phyloP scores from a whole-genome alignment of 805 yeast species.

The Kregervanrija pseudodelftensis region DNA sequence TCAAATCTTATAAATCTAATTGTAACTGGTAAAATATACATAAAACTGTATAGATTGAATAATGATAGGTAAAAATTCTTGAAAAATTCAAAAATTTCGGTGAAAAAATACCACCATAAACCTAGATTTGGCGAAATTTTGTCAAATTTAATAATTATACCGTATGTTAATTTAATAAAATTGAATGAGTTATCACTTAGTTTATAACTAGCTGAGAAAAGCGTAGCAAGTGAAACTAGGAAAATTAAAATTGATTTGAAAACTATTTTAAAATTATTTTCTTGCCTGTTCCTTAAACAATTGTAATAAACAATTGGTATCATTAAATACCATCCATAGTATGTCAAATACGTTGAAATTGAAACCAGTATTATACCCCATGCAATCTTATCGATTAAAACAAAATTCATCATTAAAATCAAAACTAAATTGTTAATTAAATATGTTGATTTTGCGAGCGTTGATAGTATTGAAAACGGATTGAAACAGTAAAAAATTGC shows the following conservation, averaged over 20 bases:
- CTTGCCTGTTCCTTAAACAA: conserved; percentile 4
- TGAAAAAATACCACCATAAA: conserved; percentile 97
- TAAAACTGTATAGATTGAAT: conserved; percentile 66
- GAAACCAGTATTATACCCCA: conserved; percentile 49
- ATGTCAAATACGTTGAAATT: conserved; percentile 55
- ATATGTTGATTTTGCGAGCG: conserved; percentile 61
- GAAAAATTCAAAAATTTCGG: conserved; percentile 90
- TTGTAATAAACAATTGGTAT: conserved; percentile 44
- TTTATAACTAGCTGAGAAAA: conserved; percentile 33
- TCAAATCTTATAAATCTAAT: conserved; percentile 42
- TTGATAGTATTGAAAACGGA: conserved; percentile 68
- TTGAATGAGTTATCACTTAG: conserved; percentile 32
- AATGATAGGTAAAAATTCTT: conserved; percentile 74
- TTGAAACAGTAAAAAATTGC: conserved; percentile 62
- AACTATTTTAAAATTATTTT: background rate
- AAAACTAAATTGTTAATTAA: conserved; percentile 55
- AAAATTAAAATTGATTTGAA: conserved; percentile 26
- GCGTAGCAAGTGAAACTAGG: conserved; percentile 16
- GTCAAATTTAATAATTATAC: conserved; percentile 48
- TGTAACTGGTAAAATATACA: conserved; percentile 69
- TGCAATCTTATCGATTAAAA: conserved; percentile 32
- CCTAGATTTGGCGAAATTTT: conserved; percentile 89
- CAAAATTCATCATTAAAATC: conserved; percentile 38
- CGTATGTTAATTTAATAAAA: conserved; percentile 50
- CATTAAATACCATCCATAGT: conserved; percentile 52